Base-by-base conservation (phyloP, 2,329 filamentous ascomycete genomes). In the Drechslera avenae region DNA sequence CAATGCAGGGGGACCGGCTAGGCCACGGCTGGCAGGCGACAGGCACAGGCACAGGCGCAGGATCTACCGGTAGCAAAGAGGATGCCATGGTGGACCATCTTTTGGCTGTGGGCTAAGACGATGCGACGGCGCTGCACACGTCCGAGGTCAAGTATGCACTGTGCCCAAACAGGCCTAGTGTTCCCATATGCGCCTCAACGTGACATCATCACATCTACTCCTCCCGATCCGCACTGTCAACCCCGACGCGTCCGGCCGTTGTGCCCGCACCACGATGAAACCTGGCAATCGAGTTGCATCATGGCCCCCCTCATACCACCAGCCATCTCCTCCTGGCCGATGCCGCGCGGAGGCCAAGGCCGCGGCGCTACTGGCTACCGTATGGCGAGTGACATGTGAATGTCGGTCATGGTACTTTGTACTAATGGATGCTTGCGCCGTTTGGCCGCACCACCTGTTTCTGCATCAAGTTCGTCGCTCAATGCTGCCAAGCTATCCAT, bases 191-290 rank as follows among this genome's bases (percentile, higher is more conserved):
- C 62, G 64, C 56, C 50, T 62, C 42, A 13, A 16, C 13, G 45
- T 63, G 59, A 69, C 67, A 67, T 71, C 68, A 71, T 28, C 26
- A 28, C 4, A 8, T 28, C 26, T 28, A 8, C 26, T 10, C 2
- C 26, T 10, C 10, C 26, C 10, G 7, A 28, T 28, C 21, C 37
- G 36, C 14, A 37, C 36, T 28, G 5, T 13, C 26, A 28, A 28
- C 9, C 26, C 26, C 26, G 26, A 28, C 26, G 26, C 9, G 26
- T 28, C 26, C 26, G 21, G 21, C 21, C 21, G 31, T 18, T 21
- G 39, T 14, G 12, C 10, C 26, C 23, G 21, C 32, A n/a, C 19
- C 39, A 16, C 32, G 2, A 14, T 28, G 26, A 28, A 37, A 33
- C 44, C 34, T 17, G 40, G 35, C 16, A 18, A 33, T 32, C 47